Conservation (phyloP, 306 rosid species). For the Cucurbita maxima region DNA sequence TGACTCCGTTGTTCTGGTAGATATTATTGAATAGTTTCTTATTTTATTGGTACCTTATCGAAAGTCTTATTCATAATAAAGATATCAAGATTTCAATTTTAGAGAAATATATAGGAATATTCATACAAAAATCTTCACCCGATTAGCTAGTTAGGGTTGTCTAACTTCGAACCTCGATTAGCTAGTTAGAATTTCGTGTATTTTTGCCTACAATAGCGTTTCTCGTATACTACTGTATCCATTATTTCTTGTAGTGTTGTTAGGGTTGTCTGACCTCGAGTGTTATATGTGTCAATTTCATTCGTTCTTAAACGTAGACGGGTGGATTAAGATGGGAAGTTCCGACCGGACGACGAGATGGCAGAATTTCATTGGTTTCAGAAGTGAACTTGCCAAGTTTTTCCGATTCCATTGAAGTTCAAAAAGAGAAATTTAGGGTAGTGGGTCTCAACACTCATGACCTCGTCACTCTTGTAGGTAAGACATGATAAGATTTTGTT, state of each 20-base stretch:
- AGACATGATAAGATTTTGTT: not conserved
- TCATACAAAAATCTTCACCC: too few relatives aligned
- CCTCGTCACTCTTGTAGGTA: not conserved
- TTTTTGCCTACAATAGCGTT: too few relatives aligned
- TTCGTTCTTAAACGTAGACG: not conserved
- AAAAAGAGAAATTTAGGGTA: not conserved
- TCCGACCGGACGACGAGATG: constrained; percentile 8
- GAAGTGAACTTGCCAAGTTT: not conserved
- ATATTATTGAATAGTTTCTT: not conserved
- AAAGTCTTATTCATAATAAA: too few relatives aligned
- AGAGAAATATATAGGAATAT: too few relatives aligned
- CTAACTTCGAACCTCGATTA: too few relatives aligned
- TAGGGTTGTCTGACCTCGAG: too few relatives aligned
- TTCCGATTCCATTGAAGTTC: not conserved
- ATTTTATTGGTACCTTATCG: not conserved
- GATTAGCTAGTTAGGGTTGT: too few relatives aligned
- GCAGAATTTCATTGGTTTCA: not conserved
- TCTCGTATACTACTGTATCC: too few relatives aligned
- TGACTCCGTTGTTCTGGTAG: constrained; percentile 2
- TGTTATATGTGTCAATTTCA: too few relatives aligned
- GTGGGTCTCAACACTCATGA: not conserved
- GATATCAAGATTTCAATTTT: too few relatives aligned
- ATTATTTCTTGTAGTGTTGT: too few relatives aligned
- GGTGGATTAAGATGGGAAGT: constrained; percentile 2
- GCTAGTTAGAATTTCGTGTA: too few relatives aligned